phyloP scores from a whole-genome alignment of 2,329 filamentous ascomycete species.

The Colletotrichum cordylinicola region DNA sequence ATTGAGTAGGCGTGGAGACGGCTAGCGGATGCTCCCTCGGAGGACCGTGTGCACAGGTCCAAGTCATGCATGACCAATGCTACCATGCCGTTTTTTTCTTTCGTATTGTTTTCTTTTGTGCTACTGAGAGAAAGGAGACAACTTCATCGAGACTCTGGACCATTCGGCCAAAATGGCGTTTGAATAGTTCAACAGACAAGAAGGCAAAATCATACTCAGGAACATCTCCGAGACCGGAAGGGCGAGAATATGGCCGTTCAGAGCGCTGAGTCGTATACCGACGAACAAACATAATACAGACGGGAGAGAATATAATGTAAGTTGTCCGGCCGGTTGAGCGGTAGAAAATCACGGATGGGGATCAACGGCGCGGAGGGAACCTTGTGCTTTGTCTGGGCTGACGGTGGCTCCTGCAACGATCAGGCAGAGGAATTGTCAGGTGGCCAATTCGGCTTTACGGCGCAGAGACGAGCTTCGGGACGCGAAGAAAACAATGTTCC shows the following conservation, averaged over 20 bases:
- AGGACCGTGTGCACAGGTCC: conserved; percentile 1
- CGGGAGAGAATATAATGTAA: not conserved
- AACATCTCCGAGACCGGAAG: not conserved
- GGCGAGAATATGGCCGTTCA: not conserved
- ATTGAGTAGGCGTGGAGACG: not conserved
- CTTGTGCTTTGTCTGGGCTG: not conserved
- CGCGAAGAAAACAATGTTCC: not conserved
- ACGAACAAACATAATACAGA: not conserved
- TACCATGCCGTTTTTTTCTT: not conserved
- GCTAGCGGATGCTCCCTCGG: not conserved
- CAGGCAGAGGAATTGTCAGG: not conserved
- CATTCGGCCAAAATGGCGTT: not conserved
- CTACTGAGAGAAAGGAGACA: not conserved
- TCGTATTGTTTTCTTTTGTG: not conserved
- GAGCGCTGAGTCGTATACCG: not conserved
- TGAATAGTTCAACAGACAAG: not conserved
- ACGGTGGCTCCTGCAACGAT: not conserved
- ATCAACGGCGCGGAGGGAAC: not conserved
- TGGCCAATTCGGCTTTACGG: not conserved
- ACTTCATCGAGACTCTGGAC: not conserved
- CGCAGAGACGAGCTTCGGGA: not conserved
- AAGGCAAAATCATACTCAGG: not conserved
- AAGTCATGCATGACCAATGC: not conserved
- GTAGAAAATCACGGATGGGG: not conserved
- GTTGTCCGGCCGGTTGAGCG: not conserved